These are phyloP conservation scores for Bothia castanella DNA, from an alignment of 1,284 basidiomycete genomes.

Conservation along the genomic window DNA sequence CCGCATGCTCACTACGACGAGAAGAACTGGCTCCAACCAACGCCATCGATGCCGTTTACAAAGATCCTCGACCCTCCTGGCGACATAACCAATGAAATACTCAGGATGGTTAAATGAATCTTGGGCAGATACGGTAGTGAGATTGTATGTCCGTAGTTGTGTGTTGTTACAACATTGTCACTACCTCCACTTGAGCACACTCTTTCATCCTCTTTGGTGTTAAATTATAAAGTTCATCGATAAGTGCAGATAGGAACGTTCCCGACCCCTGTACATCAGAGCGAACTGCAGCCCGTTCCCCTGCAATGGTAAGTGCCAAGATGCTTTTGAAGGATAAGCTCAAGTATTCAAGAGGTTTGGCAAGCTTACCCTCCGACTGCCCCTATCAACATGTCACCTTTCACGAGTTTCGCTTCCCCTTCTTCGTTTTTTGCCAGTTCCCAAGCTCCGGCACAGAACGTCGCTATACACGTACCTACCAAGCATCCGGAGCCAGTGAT, in stretches of 20 bases:
- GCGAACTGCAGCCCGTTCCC: constrained; percentile 73
- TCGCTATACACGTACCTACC: constrained; percentile 72
- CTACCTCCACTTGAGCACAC: constrained; percentile 49
- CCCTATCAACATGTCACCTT: constrained; percentile 71
- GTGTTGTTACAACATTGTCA: constrained; percentile 5
- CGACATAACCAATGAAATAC: neutral
- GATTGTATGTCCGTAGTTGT: neutral
- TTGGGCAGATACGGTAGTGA: neutral
- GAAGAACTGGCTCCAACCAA: constrained; percentile 90
- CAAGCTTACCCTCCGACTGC: constrained; percentile 68
- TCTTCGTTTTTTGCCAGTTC: constrained; percentile 27
- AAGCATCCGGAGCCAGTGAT: constrained; percentile 94
- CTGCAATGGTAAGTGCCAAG: constrained; percentile 78
- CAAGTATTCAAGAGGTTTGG: neutral
- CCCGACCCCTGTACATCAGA: constrained; percentile 78
- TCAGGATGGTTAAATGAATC: no score
- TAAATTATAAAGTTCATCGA: constrained; percentile 75
- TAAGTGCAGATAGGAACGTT: constrained; percentile 82
- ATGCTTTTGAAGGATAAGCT: constrained; percentile 47
- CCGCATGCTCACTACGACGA: constrained; percentile 65
- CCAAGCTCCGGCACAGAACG: constrained; percentile 72
- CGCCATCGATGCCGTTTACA: constrained; percentile 75
- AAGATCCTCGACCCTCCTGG: constrained; percentile 49
- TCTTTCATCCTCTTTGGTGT: constrained; percentile 51
- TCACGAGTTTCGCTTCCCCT: constrained; percentile 46